Evolutionary conservation across 2,329 filamentous ascomycete species (phyloP), one percentile per base, ranked within the genome.

Genomic region (Peltaster fructicola): DNA sequence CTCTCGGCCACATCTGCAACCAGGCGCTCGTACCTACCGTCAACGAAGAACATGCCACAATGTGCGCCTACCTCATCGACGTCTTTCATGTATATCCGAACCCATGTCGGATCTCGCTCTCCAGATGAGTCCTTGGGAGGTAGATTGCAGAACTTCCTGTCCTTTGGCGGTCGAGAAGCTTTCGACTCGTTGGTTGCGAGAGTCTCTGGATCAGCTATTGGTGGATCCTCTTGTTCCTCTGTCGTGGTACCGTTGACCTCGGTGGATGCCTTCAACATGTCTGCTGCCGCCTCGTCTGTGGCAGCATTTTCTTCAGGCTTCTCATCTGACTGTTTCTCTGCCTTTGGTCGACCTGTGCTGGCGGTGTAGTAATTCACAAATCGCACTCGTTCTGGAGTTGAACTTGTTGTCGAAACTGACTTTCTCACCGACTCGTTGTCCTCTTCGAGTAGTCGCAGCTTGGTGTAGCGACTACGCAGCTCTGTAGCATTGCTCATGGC

Each of bases 301-400:
- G 15, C 14, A 12, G 15, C 23, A 7, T 8, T 9, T 5, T 13
- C 21, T 34, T 59, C 56, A 8, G 52, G 50, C 37, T 76, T 44
- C n/a, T n/a, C n/a, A n/a, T n/a, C n/a, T n/a, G n/a, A n/a, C n/a
- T n/a, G n/a, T 30, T 53, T 53, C 5, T 49, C 46, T 34, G 51
- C 54, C 39, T 58, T 82, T 2, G 63, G 61, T 30, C 68, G 61
- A 3, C 82, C 82, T 7, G 75, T 74, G 36, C 77, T 82, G n/a
- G 77, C 65, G 1, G 82, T 91, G 45, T 85, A 92, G 47, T 91
- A 92, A 44, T 92, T 92, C 29, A 80, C 61, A 40, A 92, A 92
- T 9, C 81, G 65, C 7, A 88, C 66, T 25, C 73, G 59, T 3
- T 57, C 54, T 2, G 54, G 53, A 25, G 30, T 23, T 8, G 29